phyloP scores from a whole-genome alignment of 78 protist species.

The Andalucia godoyi region DNA sequence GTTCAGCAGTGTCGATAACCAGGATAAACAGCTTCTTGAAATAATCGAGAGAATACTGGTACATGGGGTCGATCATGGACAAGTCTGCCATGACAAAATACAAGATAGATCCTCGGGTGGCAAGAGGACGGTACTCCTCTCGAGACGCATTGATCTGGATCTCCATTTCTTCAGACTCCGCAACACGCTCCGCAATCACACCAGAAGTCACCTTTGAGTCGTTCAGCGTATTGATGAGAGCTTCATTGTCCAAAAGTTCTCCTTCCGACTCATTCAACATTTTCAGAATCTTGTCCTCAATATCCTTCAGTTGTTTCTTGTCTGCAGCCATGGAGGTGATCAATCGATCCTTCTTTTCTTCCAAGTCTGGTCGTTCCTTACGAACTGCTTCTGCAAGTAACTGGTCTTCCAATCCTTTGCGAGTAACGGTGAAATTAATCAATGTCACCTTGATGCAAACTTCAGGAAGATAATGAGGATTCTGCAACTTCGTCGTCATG shows the following conservation, averaged over 20 bases:
- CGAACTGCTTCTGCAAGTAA: constrained; percentile 35
- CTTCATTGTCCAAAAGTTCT: constrained; percentile 50
- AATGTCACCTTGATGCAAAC: constrained; percentile 39
- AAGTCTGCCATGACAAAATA: constrained; percentile 36
- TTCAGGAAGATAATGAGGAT: constrained; percentile 66
- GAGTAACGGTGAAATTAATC: constrained; percentile 53
- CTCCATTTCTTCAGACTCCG: constrained; percentile 42
- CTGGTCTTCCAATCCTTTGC: constrained; percentile 64
- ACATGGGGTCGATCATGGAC: constrained; percentile 42
- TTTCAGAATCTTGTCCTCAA: constrained; percentile 41
- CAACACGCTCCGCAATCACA: constrained; percentile 26
- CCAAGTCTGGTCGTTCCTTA: constrained; percentile 39
- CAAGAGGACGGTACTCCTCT: constrained; percentile 31
- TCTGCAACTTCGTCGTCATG: constrained; percentile 52
- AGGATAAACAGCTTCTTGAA: constrained; percentile 21
- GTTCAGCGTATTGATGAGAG: constrained; percentile 40
- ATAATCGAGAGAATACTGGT: constrained; percentile 50
- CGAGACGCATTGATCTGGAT: constrained; percentile 25
- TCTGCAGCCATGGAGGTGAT: constrained; percentile 18
- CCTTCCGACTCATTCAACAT: constrained; percentile 31
- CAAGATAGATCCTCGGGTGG: constrained; percentile 21
- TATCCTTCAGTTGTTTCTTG: constrained; percentile 10
- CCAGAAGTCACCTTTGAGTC: constrained; percentile 28
- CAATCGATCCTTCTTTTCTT: constrained; percentile 21
- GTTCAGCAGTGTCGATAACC: constrained; percentile 7